Percentiles rank a stretch among this genome's conserved stretches.
Conservation (phyloP, 2,329 filamentous ascomycete species). For the Septoria linicola region DNA sequence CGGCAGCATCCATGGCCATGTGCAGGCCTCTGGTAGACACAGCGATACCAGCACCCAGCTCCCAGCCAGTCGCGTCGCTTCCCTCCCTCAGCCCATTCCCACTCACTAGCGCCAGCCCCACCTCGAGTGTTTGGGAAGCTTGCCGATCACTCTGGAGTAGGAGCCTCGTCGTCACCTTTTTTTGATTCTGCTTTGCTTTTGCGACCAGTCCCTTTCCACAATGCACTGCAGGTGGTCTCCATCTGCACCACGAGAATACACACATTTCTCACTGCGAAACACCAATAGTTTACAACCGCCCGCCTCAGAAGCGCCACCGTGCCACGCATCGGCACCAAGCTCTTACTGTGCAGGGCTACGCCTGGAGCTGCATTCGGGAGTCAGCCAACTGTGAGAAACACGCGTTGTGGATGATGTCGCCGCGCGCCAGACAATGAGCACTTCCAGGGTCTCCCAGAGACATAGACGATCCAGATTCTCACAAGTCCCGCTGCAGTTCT, state of each 20-base stretch:
- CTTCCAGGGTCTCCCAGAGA: constrained; percentile 2
- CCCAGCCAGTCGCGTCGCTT: not conserved
- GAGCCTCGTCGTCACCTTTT: not conserved
- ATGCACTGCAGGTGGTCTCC: too few relatives aligned
- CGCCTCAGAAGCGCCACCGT: constrained; percentile 6
- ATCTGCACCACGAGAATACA: too few relatives aligned
- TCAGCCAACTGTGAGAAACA: constrained; percentile 1
- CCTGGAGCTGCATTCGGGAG: not conserved
- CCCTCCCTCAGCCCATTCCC: not conserved
- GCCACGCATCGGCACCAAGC: constrained; percentile 2
- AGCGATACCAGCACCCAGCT: not conserved
- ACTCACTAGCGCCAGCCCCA: not conserved
- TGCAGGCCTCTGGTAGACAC: too few relatives aligned
- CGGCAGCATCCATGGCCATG: not conserved
- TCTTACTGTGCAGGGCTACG: not conserved
- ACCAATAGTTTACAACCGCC: not conserved
- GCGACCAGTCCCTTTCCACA: not conserved
- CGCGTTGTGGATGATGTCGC: constrained; percentile 4
- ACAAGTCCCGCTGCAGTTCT: not conserved
- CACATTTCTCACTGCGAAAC: too few relatives aligned
- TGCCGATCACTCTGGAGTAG: constrained; percentile 5
- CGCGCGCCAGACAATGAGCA: not conserved
- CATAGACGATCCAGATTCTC: constrained; percentile 1
- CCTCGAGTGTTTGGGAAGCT: not conserved
- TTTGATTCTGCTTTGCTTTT: not conserved